Evolutionary conservation across 352 stramenopile genomes (phyloP).

Genomic region (Pythium rhizo-oryzae): DNA sequence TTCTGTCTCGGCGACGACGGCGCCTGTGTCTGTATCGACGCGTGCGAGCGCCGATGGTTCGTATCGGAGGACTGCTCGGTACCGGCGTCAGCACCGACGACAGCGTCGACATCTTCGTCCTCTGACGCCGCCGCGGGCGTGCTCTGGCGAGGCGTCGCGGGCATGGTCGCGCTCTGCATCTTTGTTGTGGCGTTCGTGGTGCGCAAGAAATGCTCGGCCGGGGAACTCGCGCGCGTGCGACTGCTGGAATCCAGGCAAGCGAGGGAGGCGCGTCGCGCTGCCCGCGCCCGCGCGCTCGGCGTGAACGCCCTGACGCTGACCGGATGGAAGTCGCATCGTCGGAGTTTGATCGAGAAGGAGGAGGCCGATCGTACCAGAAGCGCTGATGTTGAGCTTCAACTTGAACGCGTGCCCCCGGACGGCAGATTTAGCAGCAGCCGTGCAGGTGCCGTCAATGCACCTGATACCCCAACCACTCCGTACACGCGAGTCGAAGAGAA

Average conservation of each 20-base stretch:
- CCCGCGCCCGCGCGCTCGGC: background rate
- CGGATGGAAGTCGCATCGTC: conserved; percentile 14
- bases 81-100: background rate
- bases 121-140: background rate
- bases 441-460: too few relatives aligned
- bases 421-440: too few relatives aligned
- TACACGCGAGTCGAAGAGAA: too few relatives aligned
- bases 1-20: conserved; percentile 19
- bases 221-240: background rate
- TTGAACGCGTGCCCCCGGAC: too few relatives aligned
- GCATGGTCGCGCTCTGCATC: background rate
- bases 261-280: background rate
- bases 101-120: background rate
- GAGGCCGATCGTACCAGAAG: too few relatives aligned
- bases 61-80: conserved; percentile 4
- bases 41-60: conserved; percentile 12
- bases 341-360: conserved; percentile 14
- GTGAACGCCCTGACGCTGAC: conserved; percentile 5
- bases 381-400: too few relatives aligned
- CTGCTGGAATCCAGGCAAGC: background rate
- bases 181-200: background rate
- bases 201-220: background rate
- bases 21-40: conserved; percentile 22
- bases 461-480: too few relatives aligned
- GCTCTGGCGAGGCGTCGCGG: conserved; percentile 5